phyloP scores from a whole-genome alignment of 352 stramenopile genomes.

The Globisporangium nagaii region DNA sequence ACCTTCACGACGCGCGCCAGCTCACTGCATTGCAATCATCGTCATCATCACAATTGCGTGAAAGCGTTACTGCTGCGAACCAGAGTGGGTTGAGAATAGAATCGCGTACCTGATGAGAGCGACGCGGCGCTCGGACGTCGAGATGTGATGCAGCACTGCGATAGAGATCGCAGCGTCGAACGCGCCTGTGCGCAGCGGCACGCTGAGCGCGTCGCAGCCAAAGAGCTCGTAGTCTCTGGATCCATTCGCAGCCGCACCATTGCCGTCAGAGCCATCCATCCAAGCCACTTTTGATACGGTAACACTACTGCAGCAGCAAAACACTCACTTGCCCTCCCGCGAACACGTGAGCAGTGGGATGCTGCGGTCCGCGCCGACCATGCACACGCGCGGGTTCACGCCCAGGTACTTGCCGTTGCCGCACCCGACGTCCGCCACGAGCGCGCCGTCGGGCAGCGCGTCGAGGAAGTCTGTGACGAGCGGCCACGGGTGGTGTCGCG shows the following conservation, averaged over 20 bases:
- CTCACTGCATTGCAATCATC: too few relatives aligned
- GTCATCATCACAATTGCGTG: too few relatives aligned
- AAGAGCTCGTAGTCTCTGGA: slow-evolving; percentile 53
- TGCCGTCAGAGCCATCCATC: not conserved
- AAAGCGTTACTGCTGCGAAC: too few relatives aligned
- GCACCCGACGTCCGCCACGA: slow-evolving; percentile 76
- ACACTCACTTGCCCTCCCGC: slow-evolving; percentile 25
- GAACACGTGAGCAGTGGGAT: slow-evolving; percentile 65
- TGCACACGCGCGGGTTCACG: slow-evolving; percentile 51
- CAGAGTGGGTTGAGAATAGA: too few relatives aligned
- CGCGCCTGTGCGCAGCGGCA: slow-evolving; percentile 43
- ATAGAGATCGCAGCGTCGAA: slow-evolving; percentile 84
- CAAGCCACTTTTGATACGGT: too few relatives aligned
- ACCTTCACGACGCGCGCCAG: slow-evolving; percentile 57
- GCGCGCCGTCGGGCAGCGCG: slow-evolving; percentile 28
- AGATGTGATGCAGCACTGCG: slow-evolving; percentile 83
- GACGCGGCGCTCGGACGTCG: slow-evolving; percentile 60
- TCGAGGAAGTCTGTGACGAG: slow-evolving; percentile 63
- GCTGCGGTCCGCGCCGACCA: slow-evolving; percentile 72
- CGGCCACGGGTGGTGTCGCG: slow-evolving; percentile 76
- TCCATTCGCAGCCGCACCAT: too few relatives aligned
- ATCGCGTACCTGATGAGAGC: slow-evolving; percentile 48
- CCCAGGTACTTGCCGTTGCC: slow-evolving; percentile 83
- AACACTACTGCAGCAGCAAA: not conserved
- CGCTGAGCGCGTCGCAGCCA: slow-evolving; percentile 58